These are phyloP conservation scores for Symmetrospora coprosmae DNA, from an alignment of 768 basidiomycete species.

Conservation along the genomic window DNA sequence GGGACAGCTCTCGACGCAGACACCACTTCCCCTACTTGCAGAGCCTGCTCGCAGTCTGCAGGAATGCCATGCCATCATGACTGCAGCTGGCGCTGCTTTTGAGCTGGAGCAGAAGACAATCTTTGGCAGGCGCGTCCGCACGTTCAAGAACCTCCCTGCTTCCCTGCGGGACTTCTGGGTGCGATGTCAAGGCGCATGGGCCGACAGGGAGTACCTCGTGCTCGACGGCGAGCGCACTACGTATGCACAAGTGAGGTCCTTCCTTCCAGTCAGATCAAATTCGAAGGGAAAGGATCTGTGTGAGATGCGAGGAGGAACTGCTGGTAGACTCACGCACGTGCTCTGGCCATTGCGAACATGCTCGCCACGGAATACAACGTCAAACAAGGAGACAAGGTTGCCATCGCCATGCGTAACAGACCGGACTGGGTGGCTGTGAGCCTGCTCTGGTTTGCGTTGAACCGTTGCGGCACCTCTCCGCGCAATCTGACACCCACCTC, in stretches of 20 bases:
- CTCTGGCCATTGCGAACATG: too few species aligned
- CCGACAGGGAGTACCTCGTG: conserved; percentile 45
- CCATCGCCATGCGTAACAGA: conserved; percentile 41
- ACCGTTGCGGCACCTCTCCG: conserved; percentile 48
- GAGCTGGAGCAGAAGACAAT: neutral
- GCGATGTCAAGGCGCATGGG: conserved; percentile 39
- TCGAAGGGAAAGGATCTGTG: too few species aligned
- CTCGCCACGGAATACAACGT: too few species aligned
- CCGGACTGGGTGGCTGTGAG: conserved; percentile 43
- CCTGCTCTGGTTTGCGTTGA: too few species aligned
- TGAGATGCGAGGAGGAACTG: too few species aligned
- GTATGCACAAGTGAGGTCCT: neutral
- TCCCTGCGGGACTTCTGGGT: conserved; percentile 49
- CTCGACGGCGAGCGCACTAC: conserved; percentile 44
- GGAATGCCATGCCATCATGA: conserved; percentile 13
- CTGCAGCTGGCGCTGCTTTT: conserved; percentile 1
- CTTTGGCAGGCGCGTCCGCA: conserved; percentile 42
- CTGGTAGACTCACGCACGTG: too few species aligned
- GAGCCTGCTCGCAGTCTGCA: too few species aligned
- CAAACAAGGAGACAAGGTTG: conserved; percentile 42
- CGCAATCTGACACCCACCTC: conserved; percentile 48
- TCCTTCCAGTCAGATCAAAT: neutral
- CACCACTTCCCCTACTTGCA: too few species aligned
- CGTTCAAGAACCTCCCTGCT: conserved; percentile 49
- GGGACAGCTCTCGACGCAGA: too few species aligned